Evolutionary conservation across 2,329 filamentous ascomycete genomes (phyloP).

Genomic region (Pseudogymnoascus sp.): DNA sequence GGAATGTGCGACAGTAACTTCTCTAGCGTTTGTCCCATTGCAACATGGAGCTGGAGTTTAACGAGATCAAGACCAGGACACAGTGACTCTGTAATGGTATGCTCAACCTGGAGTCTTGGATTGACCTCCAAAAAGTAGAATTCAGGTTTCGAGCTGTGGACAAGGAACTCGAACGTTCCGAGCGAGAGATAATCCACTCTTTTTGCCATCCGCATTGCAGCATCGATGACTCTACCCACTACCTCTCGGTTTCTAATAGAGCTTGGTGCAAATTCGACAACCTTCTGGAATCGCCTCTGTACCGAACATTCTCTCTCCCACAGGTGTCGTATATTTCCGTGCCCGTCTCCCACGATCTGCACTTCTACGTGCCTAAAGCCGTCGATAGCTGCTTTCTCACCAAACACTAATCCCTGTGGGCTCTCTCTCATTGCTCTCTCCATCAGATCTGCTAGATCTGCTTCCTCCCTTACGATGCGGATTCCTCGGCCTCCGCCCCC

Average conservation of each 20-base stretch:
- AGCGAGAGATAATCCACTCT: slow-evolving; percentile 48
- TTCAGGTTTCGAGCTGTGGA: slow-evolving; percentile 38
- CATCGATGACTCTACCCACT: slow-evolving; percentile 28
- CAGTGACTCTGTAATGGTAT: slow-evolving; percentile 32
- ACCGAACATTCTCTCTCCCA: slow-evolving; percentile 61
- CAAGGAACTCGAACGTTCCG: slow-evolving; percentile 57
- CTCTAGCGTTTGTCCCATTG: slow-evolving; percentile 26
- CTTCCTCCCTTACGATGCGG: slow-evolving; percentile 40
- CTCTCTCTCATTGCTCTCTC: slow-evolving; percentile 51
- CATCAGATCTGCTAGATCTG: slow-evolving; percentile 43
- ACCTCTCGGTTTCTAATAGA: slow-evolving; percentile 45
- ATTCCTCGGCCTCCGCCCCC: slow-evolving; percentile 59
- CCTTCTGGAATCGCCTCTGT: slow-evolving; percentile 60
- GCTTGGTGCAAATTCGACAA: slow-evolving; percentile 61
- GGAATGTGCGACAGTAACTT: slow-evolving; percentile 26
- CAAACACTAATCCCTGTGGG: slow-evolving; percentile 49
- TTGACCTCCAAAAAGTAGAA: slow-evolving; percentile 31
- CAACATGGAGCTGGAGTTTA: slow-evolving; percentile 29
- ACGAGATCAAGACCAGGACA: slow-evolving; percentile 24
- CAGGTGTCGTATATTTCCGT: slow-evolving; percentile 47
- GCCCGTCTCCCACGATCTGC: slow-evolving; percentile 56
- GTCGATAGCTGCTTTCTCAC: slow-evolving; percentile 47
- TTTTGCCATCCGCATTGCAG: slow-evolving; percentile 46
- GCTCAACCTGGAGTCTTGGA: slow-evolving; percentile 25
- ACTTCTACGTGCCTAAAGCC: slow-evolving; percentile 59